Evolutionary conservation across 306 rosid genomes (phyloP).

Genomic region (Pueraria montana): DNA sequence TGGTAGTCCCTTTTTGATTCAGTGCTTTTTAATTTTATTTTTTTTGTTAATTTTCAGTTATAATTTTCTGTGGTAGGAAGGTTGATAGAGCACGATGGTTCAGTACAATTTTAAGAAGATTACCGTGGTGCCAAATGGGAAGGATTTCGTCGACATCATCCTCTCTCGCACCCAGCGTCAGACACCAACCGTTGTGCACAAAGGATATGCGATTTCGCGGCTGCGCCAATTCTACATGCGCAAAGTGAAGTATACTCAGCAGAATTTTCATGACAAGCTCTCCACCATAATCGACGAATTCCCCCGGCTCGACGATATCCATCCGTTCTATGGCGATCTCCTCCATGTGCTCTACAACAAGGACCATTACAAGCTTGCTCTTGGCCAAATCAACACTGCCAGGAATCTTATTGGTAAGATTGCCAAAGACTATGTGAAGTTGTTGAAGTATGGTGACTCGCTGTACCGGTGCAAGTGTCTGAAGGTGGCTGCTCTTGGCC

Average conservation of each 20-base stretch:
- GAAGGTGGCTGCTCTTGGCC: slow-evolving; percentile 93
- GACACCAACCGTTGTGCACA: slow-evolving; percentile 92
- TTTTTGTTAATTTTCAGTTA: too few species aligned
- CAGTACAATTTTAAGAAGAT: slow-evolving; percentile 89
- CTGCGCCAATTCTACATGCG: slow-evolving; percentile 89
- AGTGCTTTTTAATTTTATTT: background rate
- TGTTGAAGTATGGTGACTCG: slow-evolving; percentile 90
- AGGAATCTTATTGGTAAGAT: slow-evolving; percentile 85
- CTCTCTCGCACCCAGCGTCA: slow-evolving; percentile 91
- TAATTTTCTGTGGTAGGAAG: background rate
- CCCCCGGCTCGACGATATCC: slow-evolving; percentile 85
- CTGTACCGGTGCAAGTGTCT: slow-evolving; percentile 81
- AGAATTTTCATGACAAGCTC: slow-evolving; percentile 79
- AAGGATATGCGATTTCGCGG: slow-evolving; percentile 82
- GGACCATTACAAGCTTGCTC: slow-evolving; percentile 96
- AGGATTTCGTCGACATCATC: slow-evolving; percentile 80
- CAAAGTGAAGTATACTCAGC: slow-evolving; percentile 86
- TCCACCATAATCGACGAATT: slow-evolving; percentile 83
- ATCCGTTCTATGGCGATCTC: slow-evolving; percentile 86
- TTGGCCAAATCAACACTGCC: slow-evolving; percentile 89
- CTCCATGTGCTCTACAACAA: slow-evolving; percentile 91
- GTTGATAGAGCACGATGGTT: slow-evolving; percentile 61
- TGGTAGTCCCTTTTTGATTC: background rate
- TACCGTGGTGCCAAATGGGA: slow-evolving; percentile 92
- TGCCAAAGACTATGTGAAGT: slow-evolving; percentile 78